Evolutionary conservation across 2,329 filamentous ascomycete species (phyloP).

Genomic region (Helotiales sp.): DNA sequence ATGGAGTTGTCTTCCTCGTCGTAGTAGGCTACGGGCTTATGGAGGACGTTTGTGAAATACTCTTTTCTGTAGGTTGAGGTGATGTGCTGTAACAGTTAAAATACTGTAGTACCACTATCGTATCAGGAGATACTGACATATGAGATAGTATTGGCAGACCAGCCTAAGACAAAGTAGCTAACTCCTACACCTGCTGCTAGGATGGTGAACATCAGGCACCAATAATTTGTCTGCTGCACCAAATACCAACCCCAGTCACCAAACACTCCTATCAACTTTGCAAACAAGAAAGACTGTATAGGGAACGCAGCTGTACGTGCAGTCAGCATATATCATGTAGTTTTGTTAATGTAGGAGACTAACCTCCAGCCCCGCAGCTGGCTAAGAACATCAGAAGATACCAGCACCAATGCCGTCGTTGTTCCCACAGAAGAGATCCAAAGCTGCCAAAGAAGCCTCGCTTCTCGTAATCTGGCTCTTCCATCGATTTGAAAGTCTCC

Average conservation of each 20-base stretch:
- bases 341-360: constrained; percentile 10
- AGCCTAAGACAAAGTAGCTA: constrained; percentile 34
- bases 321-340: too few species aligned
- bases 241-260: constrained; percentile 24
- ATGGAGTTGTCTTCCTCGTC: constrained; percentile 47
- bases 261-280: constrained; percentile 40
- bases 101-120: not conserved
- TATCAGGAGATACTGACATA: too few species aligned
- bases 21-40: constrained; percentile 43
- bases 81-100: constrained; percentile 30
- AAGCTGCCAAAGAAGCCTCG: constrained; percentile 49
- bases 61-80: constrained; percentile 41
- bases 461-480: constrained; percentile 34
- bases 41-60: constrained; percentile 46
- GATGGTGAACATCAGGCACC: constrained; percentile 50
- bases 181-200: constrained; percentile 42
- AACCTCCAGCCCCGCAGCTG: constrained; percentile 31
- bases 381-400: constrained; percentile 53
- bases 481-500: constrained; percentile 16
- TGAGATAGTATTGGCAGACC: constrained; percentile 41
- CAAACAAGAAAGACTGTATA: constrained; percentile 37
- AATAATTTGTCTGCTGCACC: constrained; percentile 39
- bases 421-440: constrained; percentile 57
- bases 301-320: constrained; percentile 30
- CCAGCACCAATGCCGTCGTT: constrained; percentile 49